Percentiles rank a stretch among this genome's conserved stretches.
phyloP scores from a whole-genome alignment of 257 asterid genomes.

The Scutellaria galericulata region DNA sequence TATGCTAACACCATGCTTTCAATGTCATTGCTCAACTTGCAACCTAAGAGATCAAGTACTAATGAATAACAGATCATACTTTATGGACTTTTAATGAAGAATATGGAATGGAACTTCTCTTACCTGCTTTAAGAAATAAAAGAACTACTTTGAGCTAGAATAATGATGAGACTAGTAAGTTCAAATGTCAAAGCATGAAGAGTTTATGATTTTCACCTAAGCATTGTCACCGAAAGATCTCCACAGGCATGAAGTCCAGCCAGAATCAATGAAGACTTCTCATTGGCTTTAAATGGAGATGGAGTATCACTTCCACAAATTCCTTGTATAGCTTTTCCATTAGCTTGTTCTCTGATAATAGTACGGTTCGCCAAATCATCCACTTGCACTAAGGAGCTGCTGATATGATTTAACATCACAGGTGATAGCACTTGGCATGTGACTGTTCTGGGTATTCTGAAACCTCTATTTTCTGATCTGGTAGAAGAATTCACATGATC shows the following conservation, averaged over 20 bases:
- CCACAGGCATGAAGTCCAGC: constrained; percentile 99
- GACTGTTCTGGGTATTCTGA: constrained; percentile 69
- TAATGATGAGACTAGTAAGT: constrained; percentile 21
- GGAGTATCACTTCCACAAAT: constrained; percentile 31
- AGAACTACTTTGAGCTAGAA: background rate
- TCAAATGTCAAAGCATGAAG: constrained; percentile 5
- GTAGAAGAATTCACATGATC: constrained; percentile 31
- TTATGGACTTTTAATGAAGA: background rate
- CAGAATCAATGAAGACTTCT: constrained; percentile 61
- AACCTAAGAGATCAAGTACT: constrained; percentile 9
- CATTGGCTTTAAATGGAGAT: constrained; percentile 37
- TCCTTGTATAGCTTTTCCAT: constrained; percentile 37
- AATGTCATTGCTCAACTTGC: constrained; percentile 22
- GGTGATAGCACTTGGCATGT: constrained; percentile 79
- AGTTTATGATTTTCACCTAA: constrained; percentile 59
- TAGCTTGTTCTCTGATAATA: constrained; percentile 27
- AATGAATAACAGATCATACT: background rate
- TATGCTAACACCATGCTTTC: constrained; percentile 11
- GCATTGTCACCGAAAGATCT: constrained; percentile 94
- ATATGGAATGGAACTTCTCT: background rate
- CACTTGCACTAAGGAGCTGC: constrained; percentile 49
- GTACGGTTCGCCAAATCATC: constrained; percentile 42
- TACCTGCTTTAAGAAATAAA: constrained; percentile 1
- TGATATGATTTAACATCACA: constrained; percentile 58
- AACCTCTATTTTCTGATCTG: constrained; percentile 53